Evolutionary conservation across 345 rosid genomes (phyloP).

Genomic region (Reutealis trisperma): DNA sequence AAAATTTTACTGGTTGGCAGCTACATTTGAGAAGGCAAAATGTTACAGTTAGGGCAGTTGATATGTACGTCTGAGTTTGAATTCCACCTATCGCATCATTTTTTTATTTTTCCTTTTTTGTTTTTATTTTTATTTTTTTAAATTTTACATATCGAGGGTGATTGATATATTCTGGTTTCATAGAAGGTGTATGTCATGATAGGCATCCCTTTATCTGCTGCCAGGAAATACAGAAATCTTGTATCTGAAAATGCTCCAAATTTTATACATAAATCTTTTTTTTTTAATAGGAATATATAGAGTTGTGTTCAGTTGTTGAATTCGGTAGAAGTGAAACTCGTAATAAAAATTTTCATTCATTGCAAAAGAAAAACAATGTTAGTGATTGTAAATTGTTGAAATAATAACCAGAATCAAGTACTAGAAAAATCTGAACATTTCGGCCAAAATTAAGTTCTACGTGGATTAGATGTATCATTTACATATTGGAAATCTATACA

Average conservation of each 20-base stretch:
- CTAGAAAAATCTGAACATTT: neutral
- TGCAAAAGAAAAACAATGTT: neutral
- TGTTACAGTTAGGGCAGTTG: conserved; percentile 19
- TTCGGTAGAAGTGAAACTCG: conserved; percentile 25
- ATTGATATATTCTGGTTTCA: conserved; percentile 25
- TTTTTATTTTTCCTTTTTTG: conserved; percentile 3
- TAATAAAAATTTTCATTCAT: conserved; percentile 18
- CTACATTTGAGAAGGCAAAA: conserved; percentile 26
- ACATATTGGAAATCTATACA: neutral
- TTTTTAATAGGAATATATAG: conserved; percentile 33
- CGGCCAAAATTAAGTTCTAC: neutral
- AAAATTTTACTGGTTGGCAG: conserved; percentile 19
- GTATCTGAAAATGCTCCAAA: conserved; percentile 32
- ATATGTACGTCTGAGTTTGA: conserved; percentile 23
- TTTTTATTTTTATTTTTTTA: no score
- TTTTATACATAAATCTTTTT: conserved; percentile 36
- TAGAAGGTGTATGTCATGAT: conserved; percentile 17
- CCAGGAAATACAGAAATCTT: conserved; percentile 25
- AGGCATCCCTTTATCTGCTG: conserved; percentile 25
- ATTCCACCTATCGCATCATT: conserved; percentile 19
- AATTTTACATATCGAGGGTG: conserved; percentile 24
- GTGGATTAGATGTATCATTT: neutral
- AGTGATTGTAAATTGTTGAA: neutral
- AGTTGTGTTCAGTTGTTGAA: conserved; percentile 24
- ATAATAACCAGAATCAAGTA: neutral